These are phyloP conservation scores for Beauveria asiatica DNA, from an alignment of 2,329 filamentous ascomycete species.

Conservation along the genomic window DNA sequence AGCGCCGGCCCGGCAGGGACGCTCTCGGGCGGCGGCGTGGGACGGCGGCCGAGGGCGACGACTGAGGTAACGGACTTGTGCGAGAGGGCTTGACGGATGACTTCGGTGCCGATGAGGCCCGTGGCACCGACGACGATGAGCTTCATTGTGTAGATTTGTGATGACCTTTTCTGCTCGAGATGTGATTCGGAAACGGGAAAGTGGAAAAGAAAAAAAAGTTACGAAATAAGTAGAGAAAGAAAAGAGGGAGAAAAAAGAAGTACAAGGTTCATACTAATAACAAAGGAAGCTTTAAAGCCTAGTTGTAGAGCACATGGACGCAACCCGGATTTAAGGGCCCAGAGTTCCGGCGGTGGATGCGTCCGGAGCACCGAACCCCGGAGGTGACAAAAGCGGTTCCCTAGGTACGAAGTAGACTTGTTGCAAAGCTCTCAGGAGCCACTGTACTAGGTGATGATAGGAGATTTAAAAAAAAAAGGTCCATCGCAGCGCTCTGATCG, in stretches of 20 bases:
- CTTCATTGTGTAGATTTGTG: slow-evolving; percentile 30
- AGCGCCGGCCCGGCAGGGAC: slow-evolving; percentile 17
- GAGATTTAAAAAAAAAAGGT: neutral
- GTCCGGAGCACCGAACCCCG: neutral
- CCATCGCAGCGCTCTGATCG: neutral
- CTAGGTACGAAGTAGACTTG: neutral
- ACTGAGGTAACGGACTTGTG: slow-evolving; percentile 29
- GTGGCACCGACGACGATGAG: slow-evolving; percentile 34
- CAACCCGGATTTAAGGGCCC: neutral
- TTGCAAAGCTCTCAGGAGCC: neutral
- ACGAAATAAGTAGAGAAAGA: neutral
- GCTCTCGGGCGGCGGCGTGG: slow-evolving; percentile 20
- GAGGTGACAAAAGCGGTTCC: neutral
- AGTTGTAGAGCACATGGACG: neutral
- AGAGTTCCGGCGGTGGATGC: neutral
- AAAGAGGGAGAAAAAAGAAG: neutral
- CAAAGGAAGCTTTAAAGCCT: no score
- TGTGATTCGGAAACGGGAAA: no score
- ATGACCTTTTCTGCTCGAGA: neutral
- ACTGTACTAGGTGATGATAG: neutral
- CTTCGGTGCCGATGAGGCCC: slow-evolving; percentile 33
- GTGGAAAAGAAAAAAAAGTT: neutral
- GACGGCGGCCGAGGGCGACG: slow-evolving; percentile 32
- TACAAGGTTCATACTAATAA: no score
- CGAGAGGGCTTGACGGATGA: slow-evolving; percentile 34